Base-by-base conservation (phyloP, 306 rosid genomes). In the Trifolium pratense region DNA sequence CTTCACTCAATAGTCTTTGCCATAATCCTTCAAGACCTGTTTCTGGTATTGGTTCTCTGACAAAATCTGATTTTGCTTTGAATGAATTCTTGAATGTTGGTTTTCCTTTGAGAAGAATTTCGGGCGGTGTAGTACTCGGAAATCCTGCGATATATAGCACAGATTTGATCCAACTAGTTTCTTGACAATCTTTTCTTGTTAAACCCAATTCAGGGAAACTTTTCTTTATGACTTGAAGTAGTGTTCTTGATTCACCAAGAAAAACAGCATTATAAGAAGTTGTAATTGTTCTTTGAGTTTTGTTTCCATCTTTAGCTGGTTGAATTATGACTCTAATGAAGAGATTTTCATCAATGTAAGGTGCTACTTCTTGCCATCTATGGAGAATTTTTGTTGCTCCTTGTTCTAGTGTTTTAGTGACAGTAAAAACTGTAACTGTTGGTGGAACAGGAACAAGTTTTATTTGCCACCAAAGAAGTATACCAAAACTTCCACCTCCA, bases 41-140 rank as follows among this genome's bases (percentile, higher is more conserved):
- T 57, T 82, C 82, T 16, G 91, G 84, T 21, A 85, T 88, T 0
- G 91, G 91, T 9, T 76, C 63, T 14, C 49, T 52, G 1, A 88
- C 93, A 52, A 80, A 86, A 68, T 90, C 93, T 1, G 96, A 90
- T 60, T 90, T 90, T 6, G 84, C 89, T 45, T 92, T 92, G 86
- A 81, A 88, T 77, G 18, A 85, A 68, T 20, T 71, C 59, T 59
- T 89, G 40, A 59, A 55, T 2, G 83, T 16, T 13, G 92, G 42
- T 37, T 77, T 77, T 3, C 85, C 85, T 9, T 75, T 66, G 0
- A 82, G 93, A 6, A 89, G 60, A 16, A 66, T 80, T 66, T 85
- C 87, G 0, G 80, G 71, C 0, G 86, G 21, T 2, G 82, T 74
- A 21, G n/a, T 82, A 0, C 6, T 74, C 13, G 86, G 82, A 26